Evolutionary conservation across 1,284 basidiomycete species (phyloP), one percentile per base, ranked within the genome.

Genomic region (Abortiporus biennis): DNA sequence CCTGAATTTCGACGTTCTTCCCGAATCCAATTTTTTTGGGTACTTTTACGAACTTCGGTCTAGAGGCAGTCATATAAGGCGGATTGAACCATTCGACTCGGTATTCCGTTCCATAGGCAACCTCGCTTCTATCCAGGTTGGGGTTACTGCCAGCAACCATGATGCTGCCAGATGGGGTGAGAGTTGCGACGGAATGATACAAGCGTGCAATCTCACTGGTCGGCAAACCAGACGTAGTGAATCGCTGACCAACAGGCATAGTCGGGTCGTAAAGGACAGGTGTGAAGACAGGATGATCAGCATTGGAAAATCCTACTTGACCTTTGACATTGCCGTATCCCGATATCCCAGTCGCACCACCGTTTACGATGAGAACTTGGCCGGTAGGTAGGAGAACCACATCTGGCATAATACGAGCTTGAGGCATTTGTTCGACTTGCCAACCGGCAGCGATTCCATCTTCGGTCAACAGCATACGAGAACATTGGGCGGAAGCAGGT

Each of bases 131-230:
- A 58, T 88, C 86, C 44, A 85, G 58, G 58, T 92, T 92, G 13
- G 89, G 89, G 57, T 91, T 92, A 45, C 84, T 86, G 6, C 88
- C 89, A 15, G 85, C 79, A 47, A 92, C 76, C 78, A 89, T 78
- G 41, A 91, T 62, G 38, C 74, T 71, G 5, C 81, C 88, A 36
- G 66, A 64, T 8, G 85, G 85, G 13, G 81, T 81, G 50, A 87
- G 61, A 17, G 80, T 85, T 36, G 85, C 84, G 0, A 83, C 76
- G 11, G 84, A 87, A 52, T 94, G 91, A 58, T 94, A 94, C 58
- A 94, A 58, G 42, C 91, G 69, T 21, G 91, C 81, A 48, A 91
- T 90, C 27, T 67, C 52, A 52, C 84, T 89, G 0, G 71, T 66
- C 8, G 78, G 80, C 64, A 93, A 70, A 12, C 79, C 80, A 5